Base-by-base conservation (phyloP, 352 stramenopile species). In the Globisporangium orthogonon region DNA sequence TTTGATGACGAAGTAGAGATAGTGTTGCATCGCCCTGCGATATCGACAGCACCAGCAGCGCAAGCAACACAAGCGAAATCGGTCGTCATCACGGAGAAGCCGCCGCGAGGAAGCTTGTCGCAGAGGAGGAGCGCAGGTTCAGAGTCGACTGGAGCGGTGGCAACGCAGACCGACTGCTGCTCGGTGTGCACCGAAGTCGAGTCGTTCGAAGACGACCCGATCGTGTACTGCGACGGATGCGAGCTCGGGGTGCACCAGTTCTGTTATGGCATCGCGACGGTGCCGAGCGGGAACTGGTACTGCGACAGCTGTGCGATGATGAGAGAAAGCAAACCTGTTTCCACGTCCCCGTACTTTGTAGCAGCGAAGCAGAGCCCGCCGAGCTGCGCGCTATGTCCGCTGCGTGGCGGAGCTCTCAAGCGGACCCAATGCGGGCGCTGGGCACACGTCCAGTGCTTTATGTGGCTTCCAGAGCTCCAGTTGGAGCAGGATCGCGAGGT, bases 221-320 rank as follows among this genome's bases (percentile, higher is more conserved):
- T 97, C 51, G 72, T 97, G 3, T 95, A 94, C 62, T 97, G 89
- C 51, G 89, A 95, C 50, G 85, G 85, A 5, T 97, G 89, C 52
- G 73, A 96, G 59, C 68, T 92, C 18, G 71, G 78, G 4, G 84
- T 96, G 3, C 89, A 97, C 66, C 88, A 97, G 63, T 87, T 86
- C 56, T 97, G 89, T 69, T 97, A 97, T 52, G 86, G 84, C 4
- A 76, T 97, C 10, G 63, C 63, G 7, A 17, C 53, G 3, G 53
- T 96, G 13, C 86, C 87, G 2, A 72, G 56, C 52, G 85, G 74
- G 5, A 83, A 91, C 15, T 97, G 86, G 85, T 93, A 86, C 49
- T 97, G 91, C 50, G 85, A 94, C 39, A 60, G 60, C 10, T 92
- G 76, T 66, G 39, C 7, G 7, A 46, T 54, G 31, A 43, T 28